Evolutionary conservation across 169 alveolate species (phyloP).

Genomic region (Cryptosporidium andersoni): DNA sequence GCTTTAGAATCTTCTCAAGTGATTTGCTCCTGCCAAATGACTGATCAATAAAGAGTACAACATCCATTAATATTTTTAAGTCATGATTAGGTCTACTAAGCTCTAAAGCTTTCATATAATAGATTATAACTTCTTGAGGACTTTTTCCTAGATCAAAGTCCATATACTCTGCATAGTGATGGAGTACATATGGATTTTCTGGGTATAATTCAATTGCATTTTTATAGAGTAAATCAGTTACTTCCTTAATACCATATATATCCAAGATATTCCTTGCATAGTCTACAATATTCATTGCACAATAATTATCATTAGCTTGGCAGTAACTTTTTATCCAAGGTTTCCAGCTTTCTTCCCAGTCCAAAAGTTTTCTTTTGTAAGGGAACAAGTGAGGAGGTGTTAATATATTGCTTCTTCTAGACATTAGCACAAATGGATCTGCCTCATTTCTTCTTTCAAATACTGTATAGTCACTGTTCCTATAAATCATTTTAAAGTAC

Average conservation of each 20-base stretch:
- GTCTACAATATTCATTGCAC: slow-evolving; percentile 59
- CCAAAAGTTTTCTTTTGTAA: slow-evolving; percentile 27
- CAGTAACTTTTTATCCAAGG: slow-evolving; percentile 54
- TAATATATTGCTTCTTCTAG: background rate
- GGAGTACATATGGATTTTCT: slow-evolving; percentile 17
- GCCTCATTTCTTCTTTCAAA: slow-evolving; percentile 17
- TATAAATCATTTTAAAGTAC: slow-evolving; percentile 68
- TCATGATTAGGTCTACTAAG: slow-evolving; percentile 8
- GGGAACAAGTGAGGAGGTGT: slow-evolving; percentile 15
- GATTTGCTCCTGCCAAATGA: slow-evolving; percentile 16
- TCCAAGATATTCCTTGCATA: slow-evolving; percentile 62
- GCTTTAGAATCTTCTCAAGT: background rate
- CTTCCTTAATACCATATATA: slow-evolving; percentile 44
- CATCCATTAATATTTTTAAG: slow-evolving; percentile 39
- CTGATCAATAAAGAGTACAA: slow-evolving; percentile 33
- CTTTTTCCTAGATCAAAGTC: slow-evolving; percentile 58
- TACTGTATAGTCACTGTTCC: slow-evolving; percentile 69
- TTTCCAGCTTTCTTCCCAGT: slow-evolving; percentile 62
- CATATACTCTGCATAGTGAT: slow-evolving; percentile 59
- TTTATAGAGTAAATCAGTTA: slow-evolving; percentile 28
- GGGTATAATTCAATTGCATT: slow-evolving; percentile 44
- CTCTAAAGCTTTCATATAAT: slow-evolving; percentile 32
- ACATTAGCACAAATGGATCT: background rate
- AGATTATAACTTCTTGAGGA: slow-evolving; percentile 1
- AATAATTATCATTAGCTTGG: slow-evolving; percentile 18